These are phyloP conservation scores for Cladophialophora chaetospira DNA, from an alignment of 2,329 filamentous ascomycete species.

Conservation along the genomic window DNA sequence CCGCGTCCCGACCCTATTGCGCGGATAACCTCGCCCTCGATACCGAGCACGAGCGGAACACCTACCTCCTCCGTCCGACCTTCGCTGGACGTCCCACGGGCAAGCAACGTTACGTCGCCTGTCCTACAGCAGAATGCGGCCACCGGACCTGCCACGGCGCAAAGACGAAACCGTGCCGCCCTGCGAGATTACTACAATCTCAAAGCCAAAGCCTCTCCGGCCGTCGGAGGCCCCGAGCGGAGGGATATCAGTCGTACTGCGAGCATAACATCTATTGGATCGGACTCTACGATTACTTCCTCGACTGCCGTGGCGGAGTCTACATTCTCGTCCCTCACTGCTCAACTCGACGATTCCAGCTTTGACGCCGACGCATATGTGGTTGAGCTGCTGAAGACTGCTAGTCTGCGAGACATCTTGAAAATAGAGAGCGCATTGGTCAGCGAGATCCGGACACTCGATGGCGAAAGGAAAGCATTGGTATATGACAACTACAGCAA, in stretches of 20 bases:
- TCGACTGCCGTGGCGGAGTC: constrained; percentile 40
- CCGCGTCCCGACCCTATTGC: constrained; percentile 13
- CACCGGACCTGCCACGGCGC: constrained; percentile 58
- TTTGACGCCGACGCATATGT: constrained; percentile 70
- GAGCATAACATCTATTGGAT: constrained; percentile 35
- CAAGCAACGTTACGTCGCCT: constrained; percentile 43
- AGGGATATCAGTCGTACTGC: constrained; percentile 34
- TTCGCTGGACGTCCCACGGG: constrained; percentile 64
- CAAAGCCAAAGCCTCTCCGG: constrained; percentile 48
- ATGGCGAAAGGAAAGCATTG: constrained; percentile 93
- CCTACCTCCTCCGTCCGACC: constrained; percentile 75
- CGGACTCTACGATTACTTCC: constrained; percentile 41
- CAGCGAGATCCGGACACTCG: constrained; percentile 79
- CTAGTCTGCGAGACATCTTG: constrained; percentile 46
- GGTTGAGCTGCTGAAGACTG: constrained; percentile 44
- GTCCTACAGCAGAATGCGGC: constrained; percentile 39
- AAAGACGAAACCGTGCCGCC: constrained; percentile 75
- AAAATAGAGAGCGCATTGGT: constrained; percentile 50
- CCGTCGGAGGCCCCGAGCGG: constrained; percentile 17
- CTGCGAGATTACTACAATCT: constrained; percentile 95
- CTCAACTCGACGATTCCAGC: constrained; percentile 68
- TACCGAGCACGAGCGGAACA: constrained; percentile 48
- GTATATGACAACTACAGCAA: constrained; percentile 99
- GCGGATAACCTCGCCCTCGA: constrained; percentile 48
- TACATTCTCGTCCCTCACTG: constrained; percentile 46